These are phyloP conservation scores for Neonectria magnoliae DNA, from an alignment of 2,329 filamentous ascomycete genomes.

Conservation along the genomic window DNA sequence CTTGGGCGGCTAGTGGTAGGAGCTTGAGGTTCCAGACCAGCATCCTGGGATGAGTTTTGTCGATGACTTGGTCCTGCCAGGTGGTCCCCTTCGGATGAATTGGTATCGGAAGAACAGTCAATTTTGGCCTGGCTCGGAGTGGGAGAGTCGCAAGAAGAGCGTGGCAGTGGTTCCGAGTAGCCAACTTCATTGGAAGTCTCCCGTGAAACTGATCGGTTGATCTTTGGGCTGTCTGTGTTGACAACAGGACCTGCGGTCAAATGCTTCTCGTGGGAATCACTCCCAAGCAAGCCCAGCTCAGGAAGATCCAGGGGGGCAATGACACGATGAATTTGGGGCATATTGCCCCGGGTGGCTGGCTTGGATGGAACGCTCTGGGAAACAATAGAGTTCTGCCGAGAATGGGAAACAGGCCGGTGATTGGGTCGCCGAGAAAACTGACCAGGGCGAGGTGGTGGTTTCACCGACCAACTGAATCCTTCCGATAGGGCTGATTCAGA, in stretches of 20 bases:
- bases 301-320: conserved; percentile 29
- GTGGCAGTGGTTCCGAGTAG: not conserved
- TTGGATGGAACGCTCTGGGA: not conserved
- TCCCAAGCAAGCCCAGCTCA: conserved; percentile 26
- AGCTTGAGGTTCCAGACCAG: not conserved
- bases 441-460: conserved; percentile 32
- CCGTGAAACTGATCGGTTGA: not conserved
- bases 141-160: not conserved
- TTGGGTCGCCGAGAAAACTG: conserved; percentile 36
- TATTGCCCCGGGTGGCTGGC: not conserved
- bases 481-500: conserved; percentile 35
- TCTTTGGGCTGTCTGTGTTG: not conserved
- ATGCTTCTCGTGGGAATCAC: not conserved
- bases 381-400: not conserved
- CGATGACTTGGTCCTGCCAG: not conserved
- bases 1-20: not conserved
- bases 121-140: not conserved
- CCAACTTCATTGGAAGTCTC: not conserved
- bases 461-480: conserved; percentile 36
- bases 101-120: not conserved
- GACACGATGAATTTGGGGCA: not conserved
- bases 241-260: not conserved
- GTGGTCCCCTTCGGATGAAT: not conserved
- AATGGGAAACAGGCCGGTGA: conserved; percentile 6
- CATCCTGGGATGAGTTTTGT: too few relatives aligned